These are phyloP conservation scores for Phaeosphaeria sp. DNA, from an alignment of 2,329 filamentous ascomycete species.

Conservation along the genomic window DNA sequence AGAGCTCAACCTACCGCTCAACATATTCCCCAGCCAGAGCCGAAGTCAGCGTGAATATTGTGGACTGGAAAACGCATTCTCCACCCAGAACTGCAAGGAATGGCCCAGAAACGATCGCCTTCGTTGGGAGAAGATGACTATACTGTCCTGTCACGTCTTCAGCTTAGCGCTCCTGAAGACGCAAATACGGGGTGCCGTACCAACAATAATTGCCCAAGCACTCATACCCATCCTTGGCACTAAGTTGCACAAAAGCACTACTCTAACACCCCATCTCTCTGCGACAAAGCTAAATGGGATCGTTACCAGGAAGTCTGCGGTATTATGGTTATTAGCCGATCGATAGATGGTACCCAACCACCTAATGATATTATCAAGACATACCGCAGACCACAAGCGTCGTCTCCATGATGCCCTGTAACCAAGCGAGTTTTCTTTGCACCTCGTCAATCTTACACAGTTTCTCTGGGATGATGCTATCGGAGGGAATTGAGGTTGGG, in stretches of 20 bases:
- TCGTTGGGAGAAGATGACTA: constrained; percentile 31
- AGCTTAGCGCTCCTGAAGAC: not conserved
- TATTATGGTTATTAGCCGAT: constrained; percentile 8
- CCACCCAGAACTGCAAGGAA: constrained; percentile 42
- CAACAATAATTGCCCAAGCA: constrained; percentile 39
- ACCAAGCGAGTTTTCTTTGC: constrained; percentile 59
- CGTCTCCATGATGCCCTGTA: constrained; percentile 56
- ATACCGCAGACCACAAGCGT: constrained; percentile 44
- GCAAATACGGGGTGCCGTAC: constrained; percentile 20
- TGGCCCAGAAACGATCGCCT: constrained; percentile 39
- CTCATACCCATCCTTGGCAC: constrained; percentile 38
- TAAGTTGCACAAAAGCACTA: constrained; percentile 43
- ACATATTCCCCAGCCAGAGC: constrained; percentile 40
- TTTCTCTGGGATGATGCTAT: constrained; percentile 56
- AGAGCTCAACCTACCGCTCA: constrained; percentile 27
- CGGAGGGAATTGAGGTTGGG: constrained; percentile 41
- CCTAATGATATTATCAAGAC: constrained; percentile 11
- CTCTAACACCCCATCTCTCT: constrained; percentile 34
- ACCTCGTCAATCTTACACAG: constrained; percentile 62
- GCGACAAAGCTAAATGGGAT: constrained; percentile 46
- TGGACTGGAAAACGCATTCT: constrained; percentile 47
- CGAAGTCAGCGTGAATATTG: constrained; percentile 43
- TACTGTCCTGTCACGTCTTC: constrained; percentile 29
- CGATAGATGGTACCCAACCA: not conserved
- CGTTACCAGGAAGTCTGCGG: constrained; percentile 41